phyloP scores from a whole-genome alignment of 805 yeast species.

The Lipomyces yamanashiensis region DNA sequence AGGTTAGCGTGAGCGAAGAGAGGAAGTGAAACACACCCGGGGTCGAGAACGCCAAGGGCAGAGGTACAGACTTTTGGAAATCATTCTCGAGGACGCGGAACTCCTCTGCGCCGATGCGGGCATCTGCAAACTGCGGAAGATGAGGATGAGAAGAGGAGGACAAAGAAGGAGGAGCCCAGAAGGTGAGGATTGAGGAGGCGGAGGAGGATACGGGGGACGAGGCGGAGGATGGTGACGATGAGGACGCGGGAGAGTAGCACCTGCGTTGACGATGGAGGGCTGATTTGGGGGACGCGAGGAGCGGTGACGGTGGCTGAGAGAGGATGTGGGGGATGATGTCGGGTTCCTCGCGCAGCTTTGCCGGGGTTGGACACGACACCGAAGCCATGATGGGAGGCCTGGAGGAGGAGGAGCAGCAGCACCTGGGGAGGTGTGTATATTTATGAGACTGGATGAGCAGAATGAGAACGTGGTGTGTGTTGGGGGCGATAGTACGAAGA shows the following conservation, averaged over 20 bases:
- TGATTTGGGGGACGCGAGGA: conserved; percentile 8
- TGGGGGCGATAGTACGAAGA: neutral
- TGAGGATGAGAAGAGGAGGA: neutral
- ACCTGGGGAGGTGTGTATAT: neutral
- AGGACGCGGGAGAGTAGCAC: conserved; percentile 17
- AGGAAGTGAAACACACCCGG: too few species aligned
- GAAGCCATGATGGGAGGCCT: conserved; percentile 14
- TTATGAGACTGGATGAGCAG: neutral
- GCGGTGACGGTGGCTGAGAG: conserved; percentile 4
- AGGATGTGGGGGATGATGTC: conserved; percentile 2
- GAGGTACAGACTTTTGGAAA: conserved; percentile 37
- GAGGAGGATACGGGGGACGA: conserved; percentile 25
- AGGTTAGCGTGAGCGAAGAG: neutral
- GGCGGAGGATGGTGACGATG: conserved; percentile 24
- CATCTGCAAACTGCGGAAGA: neutral
- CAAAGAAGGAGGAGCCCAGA: conserved; percentile 16
- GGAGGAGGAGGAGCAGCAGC: neutral
- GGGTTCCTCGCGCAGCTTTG: conserved; percentile 11
- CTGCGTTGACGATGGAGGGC: conserved; percentile 4
- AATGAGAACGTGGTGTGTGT: neutral
- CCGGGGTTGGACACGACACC: conserved; percentile 12
- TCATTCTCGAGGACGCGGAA: conserved; percentile 42
- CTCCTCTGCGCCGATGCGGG: conserved; percentile 32
- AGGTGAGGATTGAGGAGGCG: conserved; percentile 23
- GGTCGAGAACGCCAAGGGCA: neutral